These are phyloP conservation scores for Hypericum perforatum DNA, from an alignment of 345 rosid species.

Conservation along the genomic window DNA sequence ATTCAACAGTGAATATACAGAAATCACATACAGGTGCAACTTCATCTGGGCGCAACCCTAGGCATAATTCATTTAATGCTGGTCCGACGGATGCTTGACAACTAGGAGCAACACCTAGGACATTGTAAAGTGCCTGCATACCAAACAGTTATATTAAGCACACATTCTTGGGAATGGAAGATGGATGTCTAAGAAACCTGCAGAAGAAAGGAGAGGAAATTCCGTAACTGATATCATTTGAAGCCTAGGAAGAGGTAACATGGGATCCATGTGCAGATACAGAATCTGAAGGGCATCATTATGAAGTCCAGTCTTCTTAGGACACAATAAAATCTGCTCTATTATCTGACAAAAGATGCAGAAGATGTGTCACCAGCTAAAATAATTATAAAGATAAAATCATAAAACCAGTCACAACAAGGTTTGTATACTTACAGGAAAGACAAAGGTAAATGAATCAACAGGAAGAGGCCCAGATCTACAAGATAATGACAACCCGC, in stretches of 20 bases:
- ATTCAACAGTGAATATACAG: not conserved
- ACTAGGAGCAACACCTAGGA: conserved; percentile 74
- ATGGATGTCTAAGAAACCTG: not conserved
- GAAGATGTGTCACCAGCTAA: not conserved
- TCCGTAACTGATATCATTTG: conserved; percentile 75
- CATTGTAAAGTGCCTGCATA: conserved; percentile 83
- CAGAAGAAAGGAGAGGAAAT: conserved; percentile 13
- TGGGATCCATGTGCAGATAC: conserved; percentile 82
- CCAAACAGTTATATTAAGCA: conserved; percentile 13
- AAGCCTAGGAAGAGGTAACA: conserved; percentile 88
- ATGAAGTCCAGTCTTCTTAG: conserved; percentile 79
- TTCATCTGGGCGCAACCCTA: conserved; percentile 79
- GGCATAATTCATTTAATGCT: conserved; percentile 88
- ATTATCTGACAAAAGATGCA: conserved; percentile 51
- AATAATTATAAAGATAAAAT: not conserved
- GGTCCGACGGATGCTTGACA: conserved; percentile 76
- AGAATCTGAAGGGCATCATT: conserved; percentile 75
- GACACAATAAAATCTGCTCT: conserved; percentile 63
- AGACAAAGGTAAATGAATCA: conserved; percentile 83
- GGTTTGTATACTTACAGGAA: conserved; percentile 52
- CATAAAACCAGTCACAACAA: conserved; percentile 9
- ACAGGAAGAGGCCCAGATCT: conserved; percentile 92
- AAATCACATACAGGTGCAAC: conserved; percentile 56
- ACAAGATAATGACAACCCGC: conserved; percentile 63
- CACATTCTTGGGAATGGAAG: not conserved